A percentile compares a stretch with the other conserved stretches of the same genome.
phyloP scores from a whole-genome alignment of 371 early-diverging fungal species.

The Mucor indicus region DNA sequence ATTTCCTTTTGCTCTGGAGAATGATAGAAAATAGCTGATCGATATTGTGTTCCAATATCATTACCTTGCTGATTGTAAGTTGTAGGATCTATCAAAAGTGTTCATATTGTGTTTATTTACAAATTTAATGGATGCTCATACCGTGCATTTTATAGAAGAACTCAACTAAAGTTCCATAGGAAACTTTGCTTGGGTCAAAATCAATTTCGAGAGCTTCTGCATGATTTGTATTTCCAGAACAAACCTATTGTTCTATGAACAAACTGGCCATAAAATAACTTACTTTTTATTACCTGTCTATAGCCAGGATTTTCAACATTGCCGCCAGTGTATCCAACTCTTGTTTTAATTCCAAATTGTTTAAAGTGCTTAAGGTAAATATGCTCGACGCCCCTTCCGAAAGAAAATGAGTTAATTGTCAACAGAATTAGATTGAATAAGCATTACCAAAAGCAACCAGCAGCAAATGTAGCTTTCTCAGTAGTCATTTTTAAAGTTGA shows the following conservation, averaged over 20 bases:
- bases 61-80: conserved; percentile 38
- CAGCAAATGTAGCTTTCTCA: conserved; percentile 27
- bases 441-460: conserved; percentile 43
- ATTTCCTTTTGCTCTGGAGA: conserved; percentile 63
- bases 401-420: too few species aligned
- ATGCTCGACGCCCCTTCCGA: conserved; percentile 94
- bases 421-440: too few species aligned
- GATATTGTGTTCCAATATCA: conserved; percentile 43
- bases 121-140: conserved; percentile 23
- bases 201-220: conserved; percentile 83
- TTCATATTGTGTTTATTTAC: conserved; percentile 11
- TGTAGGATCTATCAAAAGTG: conserved; percentile 26
- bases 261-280: too few species aligned
- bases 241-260: conserved; percentile 51
- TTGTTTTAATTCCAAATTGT: conserved; percentile 54
- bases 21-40: conserved; percentile 86
- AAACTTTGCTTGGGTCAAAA: conserved; percentile 68
- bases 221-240: conserved; percentile 72
- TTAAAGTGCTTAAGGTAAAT: conserved; percentile 62
- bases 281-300: conserved; percentile 61
- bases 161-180: conserved; percentile 69
- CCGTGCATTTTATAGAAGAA: conserved; percentile 88
- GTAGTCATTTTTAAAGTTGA: too few species aligned
- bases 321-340: conserved; percentile 89
- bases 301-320: conserved; percentile 53